A percentile compares a stretch with the other conserved stretches of the same genome.
Conservation (phyloP, 345 rosid genomes). For the Ceriops zippeliana region DNA sequence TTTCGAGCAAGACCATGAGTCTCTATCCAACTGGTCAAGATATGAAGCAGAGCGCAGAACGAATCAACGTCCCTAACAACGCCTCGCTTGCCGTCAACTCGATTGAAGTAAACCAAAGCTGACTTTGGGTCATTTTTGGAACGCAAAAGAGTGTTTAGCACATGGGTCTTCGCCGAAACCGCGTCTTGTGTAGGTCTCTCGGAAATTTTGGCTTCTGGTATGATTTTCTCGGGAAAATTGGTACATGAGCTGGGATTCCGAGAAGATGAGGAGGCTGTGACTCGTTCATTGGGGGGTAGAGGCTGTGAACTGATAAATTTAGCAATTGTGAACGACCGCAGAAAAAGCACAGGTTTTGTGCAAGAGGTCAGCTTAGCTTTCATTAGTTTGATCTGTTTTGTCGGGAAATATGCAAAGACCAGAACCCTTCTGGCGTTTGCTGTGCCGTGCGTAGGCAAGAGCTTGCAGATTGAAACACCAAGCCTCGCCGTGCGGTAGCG, state of each 20-base stretch:
- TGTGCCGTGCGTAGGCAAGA: no score
- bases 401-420: background rate
- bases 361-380: slow-evolving; percentile 28
- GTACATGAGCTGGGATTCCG: slow-evolving; percentile 7
- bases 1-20: slow-evolving; percentile 30
- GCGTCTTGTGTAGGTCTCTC: slow-evolving; percentile 2
- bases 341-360: slow-evolving; percentile 13
- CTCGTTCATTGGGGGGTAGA: slow-evolving; percentile 15
- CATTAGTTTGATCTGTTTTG: slow-evolving; percentile 17
- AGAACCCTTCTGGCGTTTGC: slow-evolving; percentile 3
- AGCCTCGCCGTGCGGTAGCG: no score
- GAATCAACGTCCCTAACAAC: slow-evolving; percentile 34
- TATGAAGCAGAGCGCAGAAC: slow-evolving; percentile 56
- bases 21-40: slow-evolving; percentile 36
- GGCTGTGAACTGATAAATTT: slow-evolving; percentile 43
- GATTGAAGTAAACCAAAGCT: slow-evolving; percentile 44
- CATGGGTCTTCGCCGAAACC: slow-evolving; percentile 20
- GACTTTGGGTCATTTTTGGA: slow-evolving; percentile 37
- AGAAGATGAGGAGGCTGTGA: slow-evolving; percentile 12
- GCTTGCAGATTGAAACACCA: no score
- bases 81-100: slow-evolving; percentile 32
- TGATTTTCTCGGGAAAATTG: slow-evolving; percentile 6
- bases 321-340: slow-evolving; percentile 21
- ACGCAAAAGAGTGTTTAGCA: slow-evolving; percentile 42
- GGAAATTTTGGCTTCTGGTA: slow-evolving; percentile 7